phyloP scores from a whole-genome alignment of 495 filamentous ascomycete genomes.

The Aspergillus ellipticus region DNA sequence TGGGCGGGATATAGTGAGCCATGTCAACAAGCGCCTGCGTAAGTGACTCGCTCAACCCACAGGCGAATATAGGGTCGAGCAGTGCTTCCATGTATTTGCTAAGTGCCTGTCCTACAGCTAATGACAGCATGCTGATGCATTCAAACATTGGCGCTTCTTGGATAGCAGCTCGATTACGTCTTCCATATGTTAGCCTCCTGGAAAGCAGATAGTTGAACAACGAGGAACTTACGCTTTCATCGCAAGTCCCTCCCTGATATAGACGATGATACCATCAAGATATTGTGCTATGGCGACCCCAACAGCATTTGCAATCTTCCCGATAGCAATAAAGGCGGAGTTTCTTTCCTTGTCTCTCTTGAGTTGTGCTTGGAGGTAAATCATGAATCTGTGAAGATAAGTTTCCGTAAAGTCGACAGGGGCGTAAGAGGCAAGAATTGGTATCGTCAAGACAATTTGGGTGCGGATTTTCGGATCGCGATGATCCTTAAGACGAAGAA shows the following conservation, averaged over 20 bases:
- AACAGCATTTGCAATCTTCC: constrained; percentile 92
- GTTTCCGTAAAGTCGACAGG: constrained; percentile 76
- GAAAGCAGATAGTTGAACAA: not conserved
- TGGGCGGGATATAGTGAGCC: constrained; percentile 96
- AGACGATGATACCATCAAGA: constrained; percentile 85
- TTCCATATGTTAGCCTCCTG: constrained; percentile 24
- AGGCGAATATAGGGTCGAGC: constrained; percentile 94
- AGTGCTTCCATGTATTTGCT: constrained; percentile 97
- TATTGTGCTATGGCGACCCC: constrained; percentile 92
- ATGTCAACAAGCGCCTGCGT: constrained; percentile 96
- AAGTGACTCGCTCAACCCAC: constrained; percentile 84
- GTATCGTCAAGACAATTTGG: constrained; percentile 84
- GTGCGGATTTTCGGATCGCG: constrained; percentile 80
- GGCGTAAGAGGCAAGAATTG: constrained; percentile 87
- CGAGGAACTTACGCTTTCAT: constrained; percentile 61
- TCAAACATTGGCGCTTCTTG: constrained; percentile 93
- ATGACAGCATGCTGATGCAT: constrained; percentile 93
- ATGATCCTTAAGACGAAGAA: constrained; percentile 86
- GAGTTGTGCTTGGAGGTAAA: constrained; percentile 89
- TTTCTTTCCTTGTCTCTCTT: constrained; percentile 93
- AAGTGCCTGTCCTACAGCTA: constrained; percentile 91
- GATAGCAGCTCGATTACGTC: constrained; percentile 63
- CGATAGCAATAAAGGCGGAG: constrained; percentile 89
- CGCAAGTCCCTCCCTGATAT: constrained; percentile 85
- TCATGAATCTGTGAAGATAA: constrained; percentile 94